A percentile compares a stretch with the other conserved stretches of the same genome.
Evolutionary conservation across 257 asterid species (phyloP).

Genomic region (Galeopsis tetrahit): DNA sequence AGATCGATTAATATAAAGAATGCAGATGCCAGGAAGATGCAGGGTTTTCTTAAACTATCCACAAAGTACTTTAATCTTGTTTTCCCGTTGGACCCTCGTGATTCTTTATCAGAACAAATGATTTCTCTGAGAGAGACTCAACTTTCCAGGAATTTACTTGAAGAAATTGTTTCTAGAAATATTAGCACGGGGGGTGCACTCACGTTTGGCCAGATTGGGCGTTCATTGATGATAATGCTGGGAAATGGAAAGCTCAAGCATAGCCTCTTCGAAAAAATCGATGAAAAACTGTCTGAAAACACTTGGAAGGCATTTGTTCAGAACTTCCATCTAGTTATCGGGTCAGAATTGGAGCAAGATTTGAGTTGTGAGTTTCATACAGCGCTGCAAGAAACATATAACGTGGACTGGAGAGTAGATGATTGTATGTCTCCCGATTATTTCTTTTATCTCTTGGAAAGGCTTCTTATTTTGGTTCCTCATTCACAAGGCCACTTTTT

Average conservation of each 20-base stretch:
- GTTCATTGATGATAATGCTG: constrained; percentile 45
- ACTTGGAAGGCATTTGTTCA: constrained; percentile 53
- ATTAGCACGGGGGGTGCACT: background rate
- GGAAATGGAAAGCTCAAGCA: constrained; percentile 43
- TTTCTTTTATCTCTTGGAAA: constrained; percentile 64
- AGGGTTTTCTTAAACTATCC: constrained; percentile 31
- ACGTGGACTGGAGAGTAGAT: constrained; percentile 29
- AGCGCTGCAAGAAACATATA: constrained; percentile 46
- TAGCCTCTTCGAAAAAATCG: constrained; percentile 35
- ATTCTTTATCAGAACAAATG: constrained; percentile 41
- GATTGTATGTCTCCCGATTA: constrained; percentile 58
- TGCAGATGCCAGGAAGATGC: constrained; percentile 24
- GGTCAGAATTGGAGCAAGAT: background rate
- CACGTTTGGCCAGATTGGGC: constrained; percentile 58
- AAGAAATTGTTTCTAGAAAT: constrained; percentile 38
- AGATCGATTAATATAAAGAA: constrained; percentile 28
- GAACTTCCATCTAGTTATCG: constrained; percentile 10
- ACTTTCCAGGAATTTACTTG: constrained; percentile 41
- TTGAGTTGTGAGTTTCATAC: constrained; percentile 30
- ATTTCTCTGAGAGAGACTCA: constrained; percentile 45
- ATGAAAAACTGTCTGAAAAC: background rate
- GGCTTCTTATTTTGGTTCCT: constrained; percentile 48
- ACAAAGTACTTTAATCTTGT: constrained; percentile 38
- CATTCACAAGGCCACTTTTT: constrained; percentile 37
- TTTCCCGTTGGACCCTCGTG: constrained; percentile 49